Percentiles rank a stretch among this genome's conserved stretches.
These are phyloP conservation scores for Aspergillus fructus DNA, from an alignment of 2,329 filamentous ascomycete genomes.

Conservation along the genomic window DNA sequence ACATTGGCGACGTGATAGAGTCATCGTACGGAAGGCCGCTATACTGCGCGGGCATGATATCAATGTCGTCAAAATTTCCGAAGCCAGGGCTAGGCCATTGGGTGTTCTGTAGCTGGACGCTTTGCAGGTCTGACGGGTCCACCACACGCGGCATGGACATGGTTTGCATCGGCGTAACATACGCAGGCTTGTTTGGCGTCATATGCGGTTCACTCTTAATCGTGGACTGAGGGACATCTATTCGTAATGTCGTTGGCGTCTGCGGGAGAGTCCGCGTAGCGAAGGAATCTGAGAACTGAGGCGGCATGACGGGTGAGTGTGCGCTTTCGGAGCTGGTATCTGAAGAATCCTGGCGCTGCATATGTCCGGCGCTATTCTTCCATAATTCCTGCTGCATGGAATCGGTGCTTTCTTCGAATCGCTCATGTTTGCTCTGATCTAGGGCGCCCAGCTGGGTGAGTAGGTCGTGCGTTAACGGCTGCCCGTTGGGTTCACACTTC, in stretches of 20 bases:
- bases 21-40: constrained; percentile 35
- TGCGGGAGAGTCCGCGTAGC: constrained; percentile 34
- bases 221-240: constrained; percentile 19
- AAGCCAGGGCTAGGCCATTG: constrained; percentile 27
- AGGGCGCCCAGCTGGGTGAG: constrained; percentile 59
- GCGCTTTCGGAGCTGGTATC: constrained; percentile 60
- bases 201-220: constrained; percentile 31
- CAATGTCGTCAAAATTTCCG: constrained; percentile 14
- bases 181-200: constrained; percentile 23
- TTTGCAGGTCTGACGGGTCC: constrained; percentile 37
- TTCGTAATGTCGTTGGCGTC: constrained; percentile 37
- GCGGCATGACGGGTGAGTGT: constrained; percentile 41
- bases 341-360: constrained; percentile 54
- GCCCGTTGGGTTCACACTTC: constrained; percentile 51
- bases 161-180: constrained; percentile 24
- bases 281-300: constrained; percentile 32
- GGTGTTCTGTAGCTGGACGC: constrained; percentile 16
- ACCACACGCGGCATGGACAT: constrained; percentile 36
- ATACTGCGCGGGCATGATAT: constrained; percentile 26
- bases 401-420: constrained; percentile 60
- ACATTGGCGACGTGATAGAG: constrained; percentile 34
- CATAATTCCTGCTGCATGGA: constrained; percentile 57
- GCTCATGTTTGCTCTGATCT: constrained; percentile 52
- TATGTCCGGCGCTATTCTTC: constrained; percentile 52
- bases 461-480: constrained; percentile 64